phyloP scores from a whole-genome alignment of 2,329 filamentous ascomycete species.

The Nemania sp. region DNA sequence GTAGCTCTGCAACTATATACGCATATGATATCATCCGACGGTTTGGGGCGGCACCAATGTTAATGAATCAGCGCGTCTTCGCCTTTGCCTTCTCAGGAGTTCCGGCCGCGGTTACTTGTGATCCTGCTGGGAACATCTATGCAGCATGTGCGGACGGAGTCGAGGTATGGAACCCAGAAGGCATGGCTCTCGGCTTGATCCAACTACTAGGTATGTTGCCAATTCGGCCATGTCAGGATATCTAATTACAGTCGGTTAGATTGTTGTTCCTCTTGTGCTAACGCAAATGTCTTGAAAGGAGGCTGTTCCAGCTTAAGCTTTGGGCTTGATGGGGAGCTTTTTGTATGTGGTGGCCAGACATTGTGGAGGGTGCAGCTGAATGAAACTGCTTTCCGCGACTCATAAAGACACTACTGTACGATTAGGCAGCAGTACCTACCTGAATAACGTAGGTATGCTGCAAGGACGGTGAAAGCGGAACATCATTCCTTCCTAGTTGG shows the following conservation, averaged over 20 bases:
- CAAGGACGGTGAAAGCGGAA: too few species aligned
- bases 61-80: constrained; percentile 56
- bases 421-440: too few species aligned
- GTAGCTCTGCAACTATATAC: constrained; percentile 46
- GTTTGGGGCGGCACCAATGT: constrained; percentile 42
- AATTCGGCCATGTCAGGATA: neutral
- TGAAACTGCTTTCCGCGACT: neutral
- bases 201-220: constrained; percentile 39
- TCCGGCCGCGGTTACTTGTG: constrained; percentile 49
- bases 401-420: neutral
- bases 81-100: constrained; percentile 51
- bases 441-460: too few species aligned
- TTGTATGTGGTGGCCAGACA: constrained; percentile 51
- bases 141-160: constrained; percentile 52
- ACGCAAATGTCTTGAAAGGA: constrained; percentile 28
- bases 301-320: constrained; percentile 52
- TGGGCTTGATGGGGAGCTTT: constrained; percentile 46
- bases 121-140: constrained; percentile 50
- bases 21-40: constrained; percentile 51
- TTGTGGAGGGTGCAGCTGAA: constrained; percentile 48
- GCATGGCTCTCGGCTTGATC: constrained; percentile 48
- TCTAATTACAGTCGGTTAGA: too few species aligned
- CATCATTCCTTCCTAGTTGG: too few species aligned
- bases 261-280: neutral
- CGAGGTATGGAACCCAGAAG: constrained; percentile 52